A percentile compares a stretch with the other conserved stretches of the same genome.
phyloP scores from a whole-genome alignment of 306 rosid genomes.

The Hippophae gyantsensis region DNA sequence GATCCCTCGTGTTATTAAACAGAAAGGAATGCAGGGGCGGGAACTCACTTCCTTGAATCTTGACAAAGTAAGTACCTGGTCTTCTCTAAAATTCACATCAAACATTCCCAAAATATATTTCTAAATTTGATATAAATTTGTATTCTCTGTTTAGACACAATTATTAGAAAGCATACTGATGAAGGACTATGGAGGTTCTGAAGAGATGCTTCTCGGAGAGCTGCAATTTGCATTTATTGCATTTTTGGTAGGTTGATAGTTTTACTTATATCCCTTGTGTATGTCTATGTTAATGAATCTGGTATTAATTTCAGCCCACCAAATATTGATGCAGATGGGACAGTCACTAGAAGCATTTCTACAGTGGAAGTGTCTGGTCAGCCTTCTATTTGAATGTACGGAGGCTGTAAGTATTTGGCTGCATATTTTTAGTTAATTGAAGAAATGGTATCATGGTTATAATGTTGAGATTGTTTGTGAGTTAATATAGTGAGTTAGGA shows the following conservation, averaged over 20 bases:
- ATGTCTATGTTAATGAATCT: constrained; percentile 2
- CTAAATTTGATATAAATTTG: constrained; percentile 17
- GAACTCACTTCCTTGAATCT: constrained; percentile 82
- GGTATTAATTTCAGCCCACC: constrained; percentile 17
- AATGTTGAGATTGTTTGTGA: too few relatives aligned
- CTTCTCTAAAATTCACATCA: not conserved
- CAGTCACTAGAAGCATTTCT: constrained; percentile 90
- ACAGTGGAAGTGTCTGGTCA: constrained; percentile 78
- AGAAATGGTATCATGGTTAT: not conserved
- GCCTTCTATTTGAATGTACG: constrained; percentile 74
- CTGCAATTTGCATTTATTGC: constrained; percentile 80
- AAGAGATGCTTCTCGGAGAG: constrained; percentile 79
- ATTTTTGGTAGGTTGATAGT: constrained; percentile 46
- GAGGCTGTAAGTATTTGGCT: constrained; percentile 63
- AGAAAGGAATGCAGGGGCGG: constrained; percentile 59
- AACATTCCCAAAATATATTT: not conserved
- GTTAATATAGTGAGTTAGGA: too few relatives aligned
- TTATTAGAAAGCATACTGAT: constrained; percentile 58
- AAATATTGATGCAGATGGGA: constrained; percentile 62
- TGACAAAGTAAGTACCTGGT: constrained; percentile 54
- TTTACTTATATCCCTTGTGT: constrained; percentile 2
- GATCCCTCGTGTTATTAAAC: constrained; percentile 67
- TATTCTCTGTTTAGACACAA: constrained; percentile 45
- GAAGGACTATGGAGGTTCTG: constrained; percentile 72
- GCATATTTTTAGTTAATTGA: not conserved